A percentile compares a stretch with the other conserved stretches of the same genome.
Evolutionary conservation across 78 protist genomes (phyloP).

Genomic region (Dictyostelium capitatum): DNA sequence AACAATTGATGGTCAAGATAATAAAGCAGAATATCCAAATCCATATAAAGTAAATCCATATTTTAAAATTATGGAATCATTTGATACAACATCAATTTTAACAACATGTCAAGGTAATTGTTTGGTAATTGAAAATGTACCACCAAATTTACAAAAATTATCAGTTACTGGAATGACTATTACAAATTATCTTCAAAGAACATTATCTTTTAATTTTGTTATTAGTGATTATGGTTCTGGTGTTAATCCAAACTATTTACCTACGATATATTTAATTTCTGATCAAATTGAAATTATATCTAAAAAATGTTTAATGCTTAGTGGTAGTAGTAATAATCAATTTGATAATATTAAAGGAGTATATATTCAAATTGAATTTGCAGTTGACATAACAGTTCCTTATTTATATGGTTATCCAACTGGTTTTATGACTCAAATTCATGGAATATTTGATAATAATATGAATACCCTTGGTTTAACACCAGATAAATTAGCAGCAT

Average conservation of each 20-base stretch:
- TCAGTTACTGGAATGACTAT: not conserved
- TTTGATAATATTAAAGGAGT: not conserved
- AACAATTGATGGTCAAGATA: not conserved
- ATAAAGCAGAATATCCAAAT: not conserved
- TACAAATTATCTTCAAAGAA: not conserved
- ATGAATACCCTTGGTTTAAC: not conserved
- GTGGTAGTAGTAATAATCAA: not conserved
- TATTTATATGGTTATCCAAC: not conserved
- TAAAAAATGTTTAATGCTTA: not conserved
- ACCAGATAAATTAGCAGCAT: not conserved
- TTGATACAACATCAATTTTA: too few relatives aligned
- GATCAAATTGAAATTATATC: not conserved
- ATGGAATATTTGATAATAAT: not conserved
- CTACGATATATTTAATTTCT: not conserved
- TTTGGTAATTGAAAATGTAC: not conserved
- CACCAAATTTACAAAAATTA: not conserved
- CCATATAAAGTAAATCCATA: not conserved
- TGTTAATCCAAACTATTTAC: not conserved
- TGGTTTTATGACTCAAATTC: not conserved
- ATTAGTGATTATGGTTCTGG: not conserved
- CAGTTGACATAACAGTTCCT: not conserved
- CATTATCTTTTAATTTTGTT: not conserved
- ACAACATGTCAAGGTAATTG: too few relatives aligned
- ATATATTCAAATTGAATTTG: not conserved
- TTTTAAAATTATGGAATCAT: not conserved